Conservation (phyloP, 495 filamentous ascomycete genomes). For the Xylaria castorea region DNA sequence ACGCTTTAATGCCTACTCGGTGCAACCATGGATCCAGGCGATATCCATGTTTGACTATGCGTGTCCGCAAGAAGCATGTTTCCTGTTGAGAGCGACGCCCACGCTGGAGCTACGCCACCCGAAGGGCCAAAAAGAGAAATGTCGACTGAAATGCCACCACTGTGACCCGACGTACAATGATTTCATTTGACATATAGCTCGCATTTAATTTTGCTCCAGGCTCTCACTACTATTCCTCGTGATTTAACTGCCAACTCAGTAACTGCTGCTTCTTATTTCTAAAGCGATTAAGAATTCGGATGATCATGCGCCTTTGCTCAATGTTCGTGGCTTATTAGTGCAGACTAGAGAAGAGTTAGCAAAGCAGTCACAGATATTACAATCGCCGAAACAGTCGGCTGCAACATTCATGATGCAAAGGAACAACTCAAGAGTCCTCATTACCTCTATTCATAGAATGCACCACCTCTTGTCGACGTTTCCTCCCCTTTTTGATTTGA, state of each 20-base stretch:
- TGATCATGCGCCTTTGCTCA: background rate
- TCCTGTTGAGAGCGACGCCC: background rate
- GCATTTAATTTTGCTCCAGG: background rate
- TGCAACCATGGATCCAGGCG: background rate
- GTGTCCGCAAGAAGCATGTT: background rate
- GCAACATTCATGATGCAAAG: background rate
- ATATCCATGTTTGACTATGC: background rate
- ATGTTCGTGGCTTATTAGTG: background rate
- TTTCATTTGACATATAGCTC: background rate
- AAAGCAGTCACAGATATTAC: background rate
- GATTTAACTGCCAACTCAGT: background rate
- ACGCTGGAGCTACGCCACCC: background rate
- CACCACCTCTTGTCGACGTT: background rate
- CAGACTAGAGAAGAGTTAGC: background rate
- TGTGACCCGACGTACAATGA: background rate
- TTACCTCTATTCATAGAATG: background rate
- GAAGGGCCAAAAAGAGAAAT: background rate
- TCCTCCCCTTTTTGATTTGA: background rate
- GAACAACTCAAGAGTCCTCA: background rate
- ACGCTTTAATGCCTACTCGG: background rate
- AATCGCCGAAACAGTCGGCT: background rate
- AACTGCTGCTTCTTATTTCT: background rate
- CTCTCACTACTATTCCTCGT: background rate
- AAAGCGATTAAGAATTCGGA: background rate
- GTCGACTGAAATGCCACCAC: background rate